A percentile compares a stretch with the other conserved stretches of the same genome.
These are phyloP conservation scores for Przewalskia tangutica DNA, from an alignment of 257 asterid species.

Conservation along the genomic window DNA sequence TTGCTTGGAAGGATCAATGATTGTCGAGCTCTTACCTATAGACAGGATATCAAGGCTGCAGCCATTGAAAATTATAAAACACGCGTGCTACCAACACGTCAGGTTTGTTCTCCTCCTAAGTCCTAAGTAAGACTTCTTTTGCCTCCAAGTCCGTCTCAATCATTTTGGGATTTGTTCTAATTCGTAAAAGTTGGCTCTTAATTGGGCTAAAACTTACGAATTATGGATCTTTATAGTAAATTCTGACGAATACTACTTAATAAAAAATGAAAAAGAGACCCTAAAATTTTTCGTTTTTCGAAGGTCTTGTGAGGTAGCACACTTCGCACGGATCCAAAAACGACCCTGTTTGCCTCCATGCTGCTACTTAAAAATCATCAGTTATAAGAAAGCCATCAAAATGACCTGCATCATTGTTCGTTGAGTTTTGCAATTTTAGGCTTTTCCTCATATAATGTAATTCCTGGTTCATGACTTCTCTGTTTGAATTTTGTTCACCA, in stretches of 20 bases:
- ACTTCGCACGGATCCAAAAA: no score
- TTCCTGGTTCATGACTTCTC: not conserved
- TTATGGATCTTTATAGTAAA: no score
- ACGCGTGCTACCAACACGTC: constrained; percentile 74
- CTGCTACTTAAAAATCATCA: not conserved
- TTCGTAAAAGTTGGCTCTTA: no score
- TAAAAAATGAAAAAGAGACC: no score
- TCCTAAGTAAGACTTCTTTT: not conserved
- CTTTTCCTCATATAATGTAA: not conserved
- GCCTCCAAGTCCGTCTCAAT: no score
- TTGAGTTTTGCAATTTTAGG: not conserved
- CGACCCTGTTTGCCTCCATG: not conserved
- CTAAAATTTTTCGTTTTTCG: no score
- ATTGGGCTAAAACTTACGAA: no score
- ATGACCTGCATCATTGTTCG: not conserved
- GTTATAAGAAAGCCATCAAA: not conserved
- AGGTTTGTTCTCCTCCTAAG: constrained; percentile 34
- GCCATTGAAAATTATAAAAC: constrained; percentile 48
- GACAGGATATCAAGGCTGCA: constrained; percentile 75
- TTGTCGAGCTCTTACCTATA: constrained; percentile 66
- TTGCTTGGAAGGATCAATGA: constrained; percentile 84
- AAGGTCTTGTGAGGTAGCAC: no score
- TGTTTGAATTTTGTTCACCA: not conserved
- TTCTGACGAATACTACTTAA: no score
- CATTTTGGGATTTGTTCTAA: no score